Conservation (phyloP, 345 rosid species). For the Psidium guajava region DNA sequence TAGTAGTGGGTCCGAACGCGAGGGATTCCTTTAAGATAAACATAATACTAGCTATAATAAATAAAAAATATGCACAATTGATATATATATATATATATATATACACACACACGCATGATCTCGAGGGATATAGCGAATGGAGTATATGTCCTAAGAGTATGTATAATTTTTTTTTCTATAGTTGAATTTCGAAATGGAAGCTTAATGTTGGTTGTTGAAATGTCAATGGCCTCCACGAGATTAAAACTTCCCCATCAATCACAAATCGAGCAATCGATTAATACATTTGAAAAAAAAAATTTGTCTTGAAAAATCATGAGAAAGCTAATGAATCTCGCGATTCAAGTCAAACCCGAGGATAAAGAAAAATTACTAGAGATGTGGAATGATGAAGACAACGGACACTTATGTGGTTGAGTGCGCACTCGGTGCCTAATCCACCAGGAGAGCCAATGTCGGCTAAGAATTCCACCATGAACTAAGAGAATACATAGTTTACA, state of each 20-base stretch:
- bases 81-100: too few relatives aligned
- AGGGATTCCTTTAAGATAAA: neutral
- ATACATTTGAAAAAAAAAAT: neutral
- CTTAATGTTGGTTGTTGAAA: neutral
- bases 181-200: neutral
- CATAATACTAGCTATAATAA: neutral
- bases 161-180: neutral
- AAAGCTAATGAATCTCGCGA: neutral
- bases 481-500: neutral
- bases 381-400: neutral
- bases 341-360: neutral
- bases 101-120: too few relatives aligned
- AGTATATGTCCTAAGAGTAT: neutral
- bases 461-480: too few relatives aligned
- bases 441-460: too few relatives aligned
- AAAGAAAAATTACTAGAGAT: too few relatives aligned
- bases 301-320: accelerated
- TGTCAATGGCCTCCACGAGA: neutral
- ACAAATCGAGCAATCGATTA: neutral
- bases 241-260: neutral
- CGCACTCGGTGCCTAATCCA: too few relatives aligned
- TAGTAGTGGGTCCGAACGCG: neutral
- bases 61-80: accelerated
- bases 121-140: accelerated
- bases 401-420: too few relatives aligned